Percentiles rank a stretch among this genome's conserved stretches.
These are phyloP conservation scores for Galerina marginata DNA, from an alignment of 768 basidiomycete genomes.

Conservation along the genomic window DNA sequence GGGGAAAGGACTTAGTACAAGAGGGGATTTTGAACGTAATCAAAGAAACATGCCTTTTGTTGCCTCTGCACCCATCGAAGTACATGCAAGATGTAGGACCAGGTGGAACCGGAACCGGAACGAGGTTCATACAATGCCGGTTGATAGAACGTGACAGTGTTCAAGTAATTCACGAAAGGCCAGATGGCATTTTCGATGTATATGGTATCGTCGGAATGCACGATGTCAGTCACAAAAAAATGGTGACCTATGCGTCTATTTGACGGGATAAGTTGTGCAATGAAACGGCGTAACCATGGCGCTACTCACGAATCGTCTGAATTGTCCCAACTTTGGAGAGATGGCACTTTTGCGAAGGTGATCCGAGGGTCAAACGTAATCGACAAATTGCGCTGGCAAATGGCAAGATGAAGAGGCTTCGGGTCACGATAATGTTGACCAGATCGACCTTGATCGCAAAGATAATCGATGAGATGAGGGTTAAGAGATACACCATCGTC, in stretches of 20 bases:
- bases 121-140: not conserved
- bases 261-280: too few relatives aligned
- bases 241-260: too few relatives aligned
- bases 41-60: not conserved
- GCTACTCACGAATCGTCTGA: too few relatives aligned
- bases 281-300: too few relatives aligned
- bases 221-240: too few relatives aligned
- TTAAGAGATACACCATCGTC: not conserved
- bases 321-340: too few relatives aligned
- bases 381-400: not conserved
- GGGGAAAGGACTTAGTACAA: too few relatives aligned
- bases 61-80: conserved; percentile 4
- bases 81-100: not conserved
- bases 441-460: not conserved
- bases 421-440: not conserved
- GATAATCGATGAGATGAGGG: not conserved
- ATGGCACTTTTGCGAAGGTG: too few relatives aligned
- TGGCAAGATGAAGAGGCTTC: not conserved
- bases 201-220: too few relatives aligned
- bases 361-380: not conserved
- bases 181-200: too few relatives aligned
- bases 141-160: not conserved
- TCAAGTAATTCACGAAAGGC: too few relatives aligned
- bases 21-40: too few relatives aligned
- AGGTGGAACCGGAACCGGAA: not conserved